These are phyloP conservation scores for Entophlyctis luteolus DNA, from an alignment of 192 early-diverging fungal species.

Conservation along the genomic window DNA sequence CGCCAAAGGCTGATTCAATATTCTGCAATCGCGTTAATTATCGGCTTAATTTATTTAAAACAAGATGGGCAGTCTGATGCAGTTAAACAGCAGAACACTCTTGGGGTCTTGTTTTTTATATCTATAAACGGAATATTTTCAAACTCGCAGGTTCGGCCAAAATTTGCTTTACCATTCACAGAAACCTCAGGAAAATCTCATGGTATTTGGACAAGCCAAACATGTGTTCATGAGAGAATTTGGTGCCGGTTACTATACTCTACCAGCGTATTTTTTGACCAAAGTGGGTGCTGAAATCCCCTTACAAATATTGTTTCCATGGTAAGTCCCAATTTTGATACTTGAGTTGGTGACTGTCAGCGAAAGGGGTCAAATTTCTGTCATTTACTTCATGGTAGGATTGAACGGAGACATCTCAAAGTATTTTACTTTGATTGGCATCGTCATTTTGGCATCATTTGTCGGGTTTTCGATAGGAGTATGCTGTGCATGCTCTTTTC, in stretches of 20 bases:
- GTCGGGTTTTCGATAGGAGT: slow-evolving; percentile 55
- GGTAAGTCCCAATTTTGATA: slow-evolving; percentile 2
- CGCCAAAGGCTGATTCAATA: slow-evolving; percentile 44
- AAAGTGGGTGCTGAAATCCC: slow-evolving; percentile 59
- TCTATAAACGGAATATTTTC: slow-evolving; percentile 43
- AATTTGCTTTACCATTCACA: slow-evolving; percentile 9
- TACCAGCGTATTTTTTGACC: slow-evolving; percentile 51
- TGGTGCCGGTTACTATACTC: slow-evolving; percentile 51
- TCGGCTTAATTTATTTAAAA: slow-evolving; percentile 54
- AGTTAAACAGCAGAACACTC: slow-evolving; percentile 47
- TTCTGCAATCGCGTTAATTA: slow-evolving; percentile 45
- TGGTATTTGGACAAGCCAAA: slow-evolving; percentile 50
- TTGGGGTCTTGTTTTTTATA: slow-evolving; percentile 54
- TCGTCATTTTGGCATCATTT: slow-evolving; percentile 30
- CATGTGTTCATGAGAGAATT: slow-evolving; percentile 57
- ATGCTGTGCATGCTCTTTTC: slow-evolving; percentile 47
- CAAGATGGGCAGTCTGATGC: slow-evolving; percentile 29
- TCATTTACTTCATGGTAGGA: slow-evolving; percentile 58
- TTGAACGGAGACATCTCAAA: slow-evolving; percentile 36
- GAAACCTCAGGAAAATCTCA: slow-evolving; percentile 26
- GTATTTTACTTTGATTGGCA: slow-evolving; percentile 41
- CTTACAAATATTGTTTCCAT: slow-evolving; percentile 45
- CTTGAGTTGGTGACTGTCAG: background rate
- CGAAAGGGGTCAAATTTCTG: slow-evolving; percentile 33
- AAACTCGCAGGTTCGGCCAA: slow-evolving; percentile 35